Base-by-base conservation (phyloP, 495 filamentous ascomycete species). In the Astrothelium macrocarpum region DNA sequence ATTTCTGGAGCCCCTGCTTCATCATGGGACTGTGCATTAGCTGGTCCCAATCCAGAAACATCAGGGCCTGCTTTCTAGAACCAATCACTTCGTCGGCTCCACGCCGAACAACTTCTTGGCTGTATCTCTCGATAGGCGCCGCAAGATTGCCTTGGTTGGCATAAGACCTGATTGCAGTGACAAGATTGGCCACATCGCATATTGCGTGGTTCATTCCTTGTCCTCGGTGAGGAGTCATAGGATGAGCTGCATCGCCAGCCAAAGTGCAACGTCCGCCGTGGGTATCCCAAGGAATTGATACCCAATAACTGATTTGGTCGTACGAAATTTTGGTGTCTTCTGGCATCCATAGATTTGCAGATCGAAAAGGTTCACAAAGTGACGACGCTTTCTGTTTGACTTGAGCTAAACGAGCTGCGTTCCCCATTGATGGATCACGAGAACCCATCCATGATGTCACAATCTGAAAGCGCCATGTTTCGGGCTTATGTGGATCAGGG, bases 201-300 rank as follows among this genome's bases (percentile, higher is more conserved):
- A 83, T 70, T 34, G 74, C 74, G 60, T 82, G 79, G 61, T 82
- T 81, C 4, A 81, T 70, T 0, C 80, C 80, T 71, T 84, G 80
- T 9, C 81, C 81, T 25, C 81, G 77, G 56, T 82, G 83, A 66
- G 79, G 80, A 0, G 80, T 77, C 84, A 87, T 87, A 0, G 83
- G 76, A 71, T 88, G 84, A 5, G 82, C 77, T 0, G 84, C 83
- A 72, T 87, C 85, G 2, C 85, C 84, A 5, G 80, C 76, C 26
- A 87, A 61, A 0, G 80, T 81, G 1, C 83, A 74, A 36, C 75
- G 68, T 1, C 82, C 79, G 1, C 67, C 72, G 1, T 65, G 71
- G 45, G 76, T 84, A 67, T 84, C 75, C 77, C 78, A 85, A 1
- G 71, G 20, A 66, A 76, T 71, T 0, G 74, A 69, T 39, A 75